phyloP scores from a whole-genome alignment of 371 early-diverging fungal genomes.

The Dentiscutata heterogama region DNA sequence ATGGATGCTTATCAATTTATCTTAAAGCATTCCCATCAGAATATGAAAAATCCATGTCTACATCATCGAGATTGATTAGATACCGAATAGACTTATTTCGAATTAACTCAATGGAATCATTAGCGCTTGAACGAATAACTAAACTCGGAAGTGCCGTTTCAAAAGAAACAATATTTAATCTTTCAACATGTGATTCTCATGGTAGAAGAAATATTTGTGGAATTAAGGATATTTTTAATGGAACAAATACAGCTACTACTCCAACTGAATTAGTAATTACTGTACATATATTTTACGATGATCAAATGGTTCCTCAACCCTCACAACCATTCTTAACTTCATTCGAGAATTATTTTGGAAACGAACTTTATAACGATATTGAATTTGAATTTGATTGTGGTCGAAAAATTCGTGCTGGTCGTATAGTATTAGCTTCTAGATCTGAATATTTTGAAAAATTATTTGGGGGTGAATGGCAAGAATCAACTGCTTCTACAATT shows the following conservation, averaged over 20 bases:
- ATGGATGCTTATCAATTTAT: conserved; percentile 5
- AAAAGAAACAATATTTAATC: neutral
- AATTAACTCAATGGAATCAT: too few species aligned
- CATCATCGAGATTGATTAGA: neutral
- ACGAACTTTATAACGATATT: conserved; percentile 27
- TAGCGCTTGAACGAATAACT: too few species aligned
- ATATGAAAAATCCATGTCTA: neutral
- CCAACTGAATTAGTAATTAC: neutral
- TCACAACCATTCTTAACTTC: neutral
- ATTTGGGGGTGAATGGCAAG: conserved; percentile 1
- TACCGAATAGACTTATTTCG: neutral
- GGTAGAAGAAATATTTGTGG: neutral
- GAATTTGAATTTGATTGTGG: conserved; percentile 30
- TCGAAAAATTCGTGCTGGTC: conserved; percentile 15
- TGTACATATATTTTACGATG: neutral
- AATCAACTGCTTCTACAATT: neutral
- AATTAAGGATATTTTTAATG: neutral
- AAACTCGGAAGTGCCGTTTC: neutral
- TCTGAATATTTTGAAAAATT: conserved; percentile 36
- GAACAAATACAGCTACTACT: too few species aligned
- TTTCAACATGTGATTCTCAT: neutral
- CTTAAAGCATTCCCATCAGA: conserved; percentile 9
- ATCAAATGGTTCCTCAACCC: neutral
- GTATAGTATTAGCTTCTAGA: conserved; percentile 19
- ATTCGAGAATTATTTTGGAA: conserved; percentile 13